Evolutionary conservation across 345 rosid genomes (phyloP).

Genomic region (Bruguiera parviflora): DNA sequence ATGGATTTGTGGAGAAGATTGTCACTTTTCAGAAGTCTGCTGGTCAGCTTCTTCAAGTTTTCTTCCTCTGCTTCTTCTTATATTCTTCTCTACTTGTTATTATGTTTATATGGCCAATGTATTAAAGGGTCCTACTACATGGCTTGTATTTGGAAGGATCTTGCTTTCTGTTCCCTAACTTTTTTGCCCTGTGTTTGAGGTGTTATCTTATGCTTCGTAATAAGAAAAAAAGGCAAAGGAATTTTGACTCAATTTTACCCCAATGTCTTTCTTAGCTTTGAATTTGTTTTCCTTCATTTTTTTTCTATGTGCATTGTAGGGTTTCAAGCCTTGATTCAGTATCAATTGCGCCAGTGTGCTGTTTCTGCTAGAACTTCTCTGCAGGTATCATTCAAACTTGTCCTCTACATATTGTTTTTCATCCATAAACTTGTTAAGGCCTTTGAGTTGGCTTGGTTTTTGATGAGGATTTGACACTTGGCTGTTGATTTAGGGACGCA

Average conservation of each 20-base stretch:
- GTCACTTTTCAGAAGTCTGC: constrained; percentile 99
- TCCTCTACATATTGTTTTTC: constrained; percentile 1
- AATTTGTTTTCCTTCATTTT: constrained; percentile 1
- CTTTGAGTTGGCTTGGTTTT: constrained; percentile 22
- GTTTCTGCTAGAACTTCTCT: constrained; percentile 79
- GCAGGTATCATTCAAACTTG: constrained; percentile 48
- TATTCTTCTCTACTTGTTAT: not conserved
- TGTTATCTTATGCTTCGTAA: constrained; percentile 4
- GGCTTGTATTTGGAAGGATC: constrained; percentile 10
- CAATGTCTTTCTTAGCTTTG: not conserved
- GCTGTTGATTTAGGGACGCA: constrained; percentile 63
- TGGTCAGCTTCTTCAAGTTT: constrained; percentile 56
- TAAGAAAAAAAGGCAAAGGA: not conserved
- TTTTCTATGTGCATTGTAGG: constrained; percentile 43
- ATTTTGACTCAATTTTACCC: constrained; percentile 14
- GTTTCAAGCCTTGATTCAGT: constrained; percentile 96
- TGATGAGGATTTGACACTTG: constrained; percentile 1
- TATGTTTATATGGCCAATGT: constrained; percentile 14
- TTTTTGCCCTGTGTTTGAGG: constrained; percentile 4
- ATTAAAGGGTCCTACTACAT: not conserved
- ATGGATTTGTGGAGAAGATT: constrained; percentile 93
- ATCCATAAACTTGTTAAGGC: not conserved
- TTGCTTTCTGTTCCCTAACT: constrained; percentile 5
- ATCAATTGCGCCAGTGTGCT: constrained; percentile 70
- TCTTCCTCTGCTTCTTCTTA: constrained; percentile 3